These are phyloP conservation scores for Hypericum perforatum DNA, from an alignment of 345 rosid genomes.

Conservation along the genomic window DNA sequence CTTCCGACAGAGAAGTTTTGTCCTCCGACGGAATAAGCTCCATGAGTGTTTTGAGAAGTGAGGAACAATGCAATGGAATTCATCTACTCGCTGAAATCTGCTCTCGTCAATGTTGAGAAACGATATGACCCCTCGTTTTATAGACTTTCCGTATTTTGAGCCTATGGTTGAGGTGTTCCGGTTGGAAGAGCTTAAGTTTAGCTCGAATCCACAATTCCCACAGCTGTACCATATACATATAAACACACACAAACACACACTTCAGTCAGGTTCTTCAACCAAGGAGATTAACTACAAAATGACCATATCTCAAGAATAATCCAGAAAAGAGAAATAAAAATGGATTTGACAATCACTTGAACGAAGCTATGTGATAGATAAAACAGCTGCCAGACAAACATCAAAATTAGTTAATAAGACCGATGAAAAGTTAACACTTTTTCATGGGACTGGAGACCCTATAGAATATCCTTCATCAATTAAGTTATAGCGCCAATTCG, in stretches of 20 bases:
- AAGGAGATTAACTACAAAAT: not conserved
- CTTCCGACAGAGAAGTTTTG: not conserved
- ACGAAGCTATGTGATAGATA: too few relatives aligned
- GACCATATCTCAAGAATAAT: not conserved
- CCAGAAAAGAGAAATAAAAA: too few relatives aligned
- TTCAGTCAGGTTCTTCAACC: not conserved
- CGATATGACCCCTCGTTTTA: slow-evolving; percentile 17
- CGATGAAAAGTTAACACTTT: too few relatives aligned
- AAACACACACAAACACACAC: too few relatives aligned
- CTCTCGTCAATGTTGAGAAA: slow-evolving; percentile 23
- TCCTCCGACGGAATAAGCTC: not conserved
- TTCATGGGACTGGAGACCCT: too few relatives aligned
- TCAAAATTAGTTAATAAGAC: too few relatives aligned
- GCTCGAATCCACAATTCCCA: slow-evolving; percentile 17
- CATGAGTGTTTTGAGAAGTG: slow-evolving; percentile 6
- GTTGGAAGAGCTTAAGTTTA: slow-evolving; percentile 19
- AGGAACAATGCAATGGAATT: slow-evolving; percentile 10
- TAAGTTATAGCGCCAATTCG: too few relatives aligned
- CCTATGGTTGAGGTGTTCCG: slow-evolving; percentile 19
- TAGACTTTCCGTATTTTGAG: slow-evolving; percentile 17
- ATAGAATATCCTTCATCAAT: too few relatives aligned
- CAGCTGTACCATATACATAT: slow-evolving; percentile 15
- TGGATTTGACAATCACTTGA: too few relatives aligned
- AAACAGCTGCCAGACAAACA: too few relatives aligned
- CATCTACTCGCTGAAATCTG: slow-evolving; percentile 15